These are phyloP conservation scores for Gossypium gossypioides DNA, from an alignment of 441 rosid species.

Conservation along the genomic window DNA sequence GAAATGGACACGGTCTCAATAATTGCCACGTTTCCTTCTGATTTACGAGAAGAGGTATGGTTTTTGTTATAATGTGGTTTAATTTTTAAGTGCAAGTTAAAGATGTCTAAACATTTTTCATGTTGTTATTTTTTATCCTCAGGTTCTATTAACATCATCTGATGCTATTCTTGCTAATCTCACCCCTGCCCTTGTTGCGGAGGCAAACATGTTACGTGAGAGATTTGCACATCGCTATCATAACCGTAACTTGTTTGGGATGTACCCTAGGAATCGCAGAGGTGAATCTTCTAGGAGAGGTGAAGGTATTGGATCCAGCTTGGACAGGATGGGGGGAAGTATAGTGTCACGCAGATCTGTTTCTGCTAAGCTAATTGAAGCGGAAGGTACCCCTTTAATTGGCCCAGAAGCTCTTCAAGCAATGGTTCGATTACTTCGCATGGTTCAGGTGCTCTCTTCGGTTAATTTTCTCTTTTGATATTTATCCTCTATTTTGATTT, in stretches of 20 bases:
- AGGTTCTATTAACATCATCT: conserved; percentile 93
- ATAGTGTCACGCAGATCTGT: conserved; percentile 57
- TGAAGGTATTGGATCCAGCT: conserved; percentile 63
- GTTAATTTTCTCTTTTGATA: not conserved
- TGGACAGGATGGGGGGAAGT: conserved; percentile 54
- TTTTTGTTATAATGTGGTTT: conserved; percentile 10
- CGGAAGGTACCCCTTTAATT: conserved; percentile 88
- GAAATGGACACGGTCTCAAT: conserved; percentile 99
- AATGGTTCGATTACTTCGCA: conserved; percentile 79
- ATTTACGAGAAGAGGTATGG: conserved; percentile 88
- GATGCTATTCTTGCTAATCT: conserved; percentile 97
- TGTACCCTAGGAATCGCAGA: conserved; percentile 91
- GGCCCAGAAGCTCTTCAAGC: conserved; percentile 73
- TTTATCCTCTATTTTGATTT: conserved; percentile 4
- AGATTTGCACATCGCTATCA: conserved; percentile 90
- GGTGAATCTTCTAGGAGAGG: conserved; percentile 90
- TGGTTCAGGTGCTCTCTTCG: conserved; percentile 65
- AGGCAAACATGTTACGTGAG: conserved; percentile 97
- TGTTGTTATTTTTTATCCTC: conserved; percentile 16
- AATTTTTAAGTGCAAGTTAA: not conserved
- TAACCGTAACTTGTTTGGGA: conserved; percentile 78
- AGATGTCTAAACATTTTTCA: not conserved
- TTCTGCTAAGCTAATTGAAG: conserved; percentile 66
- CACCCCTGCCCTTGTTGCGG: conserved; percentile 97
- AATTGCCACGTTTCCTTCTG: conserved; percentile 95